phyloP scores from a whole-genome alignment of 2,329 filamentous ascomycete genomes.

The Cladophialophora carrionii region DNA sequence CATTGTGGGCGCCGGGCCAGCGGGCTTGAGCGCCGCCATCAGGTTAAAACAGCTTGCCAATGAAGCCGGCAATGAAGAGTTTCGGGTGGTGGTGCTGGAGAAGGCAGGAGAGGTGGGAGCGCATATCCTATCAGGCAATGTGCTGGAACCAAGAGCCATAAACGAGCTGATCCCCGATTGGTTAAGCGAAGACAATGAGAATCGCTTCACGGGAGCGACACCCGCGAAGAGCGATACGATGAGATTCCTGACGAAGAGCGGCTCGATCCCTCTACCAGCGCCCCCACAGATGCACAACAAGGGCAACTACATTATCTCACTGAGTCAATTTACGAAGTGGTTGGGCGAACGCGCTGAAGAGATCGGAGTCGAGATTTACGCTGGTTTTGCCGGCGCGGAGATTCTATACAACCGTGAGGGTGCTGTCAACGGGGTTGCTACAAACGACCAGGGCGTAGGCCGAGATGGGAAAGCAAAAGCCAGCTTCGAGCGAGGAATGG shows the following conservation, averaged over 20 bases:
- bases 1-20: slow-evolving; percentile 90
- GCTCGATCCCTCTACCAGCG: slow-evolving; percentile 76
- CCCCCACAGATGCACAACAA: slow-evolving; percentile 98
- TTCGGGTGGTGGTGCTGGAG: slow-evolving; percentile 87
- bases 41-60: slow-evolving; percentile 93
- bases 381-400: slow-evolving; percentile 92
- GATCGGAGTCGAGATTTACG: slow-evolving; percentile 91
- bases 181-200: slow-evolving; percentile 84
- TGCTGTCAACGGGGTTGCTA: slow-evolving; percentile 89
- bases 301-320: slow-evolving; percentile 94
- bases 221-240: slow-evolving; percentile 83
- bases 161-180: slow-evolving; percentile 92
- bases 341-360: slow-evolving; percentile 95
- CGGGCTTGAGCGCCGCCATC: slow-evolving; percentile 90
- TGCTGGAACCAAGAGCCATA: slow-evolving; percentile 85
- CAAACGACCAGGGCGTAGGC: slow-evolving; percentile 87
- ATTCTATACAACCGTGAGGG: slow-evolving; percentile 85
- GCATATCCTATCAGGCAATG: slow-evolving; percentile 93
- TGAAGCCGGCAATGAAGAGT: slow-evolving; percentile 92
- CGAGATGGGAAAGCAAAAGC: slow-evolving; percentile 84
- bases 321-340: slow-evolving; percentile 96
- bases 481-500: slow-evolving; percentile 94
- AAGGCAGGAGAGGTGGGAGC: slow-evolving; percentile 94
- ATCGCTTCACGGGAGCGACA: slow-evolving; percentile 83
- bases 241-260: slow-evolving; percentile 86